phyloP scores from a whole-genome alignment of 257 asterid genomes.

The Solanum sejunctum region DNA sequence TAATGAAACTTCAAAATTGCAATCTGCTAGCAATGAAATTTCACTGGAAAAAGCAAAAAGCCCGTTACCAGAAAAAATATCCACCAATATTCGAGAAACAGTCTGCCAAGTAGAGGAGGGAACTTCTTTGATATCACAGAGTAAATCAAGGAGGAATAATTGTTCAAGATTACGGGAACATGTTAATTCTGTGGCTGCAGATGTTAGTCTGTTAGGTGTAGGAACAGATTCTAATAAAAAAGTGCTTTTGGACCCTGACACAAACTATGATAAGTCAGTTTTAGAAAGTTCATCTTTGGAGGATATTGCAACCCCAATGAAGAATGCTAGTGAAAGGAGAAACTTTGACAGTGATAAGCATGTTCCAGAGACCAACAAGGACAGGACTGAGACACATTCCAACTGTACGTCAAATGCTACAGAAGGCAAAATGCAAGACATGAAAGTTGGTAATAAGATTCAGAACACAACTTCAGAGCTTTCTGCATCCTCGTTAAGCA shows the following conservation, averaged over 20 bases:
- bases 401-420: conserved; percentile 8
- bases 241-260: conserved; percentile 13
- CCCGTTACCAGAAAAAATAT: conserved; percentile 12
- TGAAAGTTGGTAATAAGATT: conserved; percentile 10
- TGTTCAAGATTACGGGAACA: conserved; percentile 25
- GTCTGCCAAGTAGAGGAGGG: conserved; percentile 22
- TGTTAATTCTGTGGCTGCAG: conserved; percentile 8
- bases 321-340: background rate
- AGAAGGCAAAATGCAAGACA: conserved; percentile 9
- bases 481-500: conserved; percentile 15
- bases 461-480: conserved; percentile 16
- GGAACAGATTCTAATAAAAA: conserved; percentile 18
- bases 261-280: conserved; percentile 8
- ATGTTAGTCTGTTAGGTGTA: conserved; percentile 9
- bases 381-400: background rate
- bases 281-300: conserved; percentile 17
- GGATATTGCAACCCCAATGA: background rate
- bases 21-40: conserved; percentile 17
- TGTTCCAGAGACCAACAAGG: background rate
- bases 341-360: background rate
- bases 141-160: conserved; percentile 21
- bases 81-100: conserved; percentile 20
- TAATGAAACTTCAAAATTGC: conserved; percentile 12
- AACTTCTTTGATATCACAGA: conserved; percentile 12
- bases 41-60: conserved; percentile 14